Base-by-base conservation (phyloP, 2,329 filamentous ascomycete genomes). In the Blumeriella jaapii region DNA sequence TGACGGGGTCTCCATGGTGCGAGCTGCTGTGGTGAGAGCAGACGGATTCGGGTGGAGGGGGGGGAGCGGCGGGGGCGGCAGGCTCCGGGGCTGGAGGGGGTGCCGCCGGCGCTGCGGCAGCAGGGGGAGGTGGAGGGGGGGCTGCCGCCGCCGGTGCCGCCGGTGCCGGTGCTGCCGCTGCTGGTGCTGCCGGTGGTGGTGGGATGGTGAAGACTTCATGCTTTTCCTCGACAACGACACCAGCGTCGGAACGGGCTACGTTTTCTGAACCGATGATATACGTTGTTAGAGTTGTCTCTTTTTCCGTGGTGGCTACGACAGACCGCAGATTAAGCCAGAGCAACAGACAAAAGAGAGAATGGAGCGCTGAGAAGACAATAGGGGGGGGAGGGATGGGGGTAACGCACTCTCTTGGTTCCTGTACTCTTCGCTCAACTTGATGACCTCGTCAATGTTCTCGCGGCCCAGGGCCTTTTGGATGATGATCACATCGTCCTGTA, bases 371-470 rank as follows among this genome's bases (percentile, higher is more conserved):
- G 25, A 31, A 8, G 29, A 37, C 23, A 29, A 33, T 27, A 37
- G 6, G 12, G 17, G 9, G 18, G 20, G 5, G 10, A 34, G 19
- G 25, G 23, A 42, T 12, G 16, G n/a, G 20, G 22, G 26, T 18
- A 8, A 52, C 64, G 52, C 50, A 72, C 69, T 65, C 53, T 71
- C 51, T 17, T 29, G 31, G 18, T 24, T 69, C 54, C 70, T 77
- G 59, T 84, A 86, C 19, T 80, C 75, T 51, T 86, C 82, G 58
- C 84, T 93, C 31, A 86, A 65, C 51, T 75, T 79, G 50, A 95
- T 81, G 28, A 95, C 68, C 51, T 93, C 82, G 49, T 95, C 86
- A 44, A 95, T 95, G 50, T 94, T 85, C 12, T 89, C 76, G 50
- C 93, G 87, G 11, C 84, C 82, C 4, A 96, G 68, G 7, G 89